These are phyloP conservation scores for Capsicum baccatum DNA, from an alignment of 257 asterid genomes.

Conservation along the genomic window DNA sequence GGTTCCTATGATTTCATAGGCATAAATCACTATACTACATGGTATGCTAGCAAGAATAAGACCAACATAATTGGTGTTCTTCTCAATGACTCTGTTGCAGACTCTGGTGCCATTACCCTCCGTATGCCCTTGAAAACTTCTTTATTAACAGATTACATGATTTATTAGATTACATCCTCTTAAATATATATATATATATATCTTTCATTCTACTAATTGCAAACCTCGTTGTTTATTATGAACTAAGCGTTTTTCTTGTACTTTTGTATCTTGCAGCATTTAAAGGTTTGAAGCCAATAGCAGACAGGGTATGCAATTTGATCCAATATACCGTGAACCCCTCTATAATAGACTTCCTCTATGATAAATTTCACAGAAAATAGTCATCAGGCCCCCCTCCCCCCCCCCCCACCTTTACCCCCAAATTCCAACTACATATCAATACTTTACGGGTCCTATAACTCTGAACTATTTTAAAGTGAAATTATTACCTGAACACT, in stretches of 20 bases:
- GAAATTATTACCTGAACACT: too few relatives aligned
- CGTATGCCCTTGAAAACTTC: conserved; percentile 53
- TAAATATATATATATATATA: not conserved
- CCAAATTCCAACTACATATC: too few relatives aligned
- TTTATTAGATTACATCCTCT: not conserved
- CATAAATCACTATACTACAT: conserved; percentile 33
- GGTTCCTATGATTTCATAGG: conserved; percentile 38
- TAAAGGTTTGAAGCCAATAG: conserved; percentile 46
- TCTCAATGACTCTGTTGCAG: conserved; percentile 66
- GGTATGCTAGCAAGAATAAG: conserved; percentile 37
- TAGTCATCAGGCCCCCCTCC: too few relatives aligned
- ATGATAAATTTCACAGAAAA: too few relatives aligned
- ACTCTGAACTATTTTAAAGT: too few relatives aligned
- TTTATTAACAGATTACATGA: not conserved
- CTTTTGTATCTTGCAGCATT: conserved; percentile 43
- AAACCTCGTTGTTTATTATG: not conserved
- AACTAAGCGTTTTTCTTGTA: not conserved
- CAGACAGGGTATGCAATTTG: conserved; percentile 46
- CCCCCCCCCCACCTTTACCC: too few relatives aligned
- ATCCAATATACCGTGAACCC: not conserved
- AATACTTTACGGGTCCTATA: too few relatives aligned
- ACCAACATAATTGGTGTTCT: conserved; percentile 54
- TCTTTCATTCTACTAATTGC: not conserved
- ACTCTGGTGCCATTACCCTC: conserved; percentile 57
- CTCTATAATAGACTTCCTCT: not conserved